These are phyloP conservation scores for Amanita exitialis DNA, from an alignment of 768 basidiomycete genomes.

Conservation along the genomic window DNA sequence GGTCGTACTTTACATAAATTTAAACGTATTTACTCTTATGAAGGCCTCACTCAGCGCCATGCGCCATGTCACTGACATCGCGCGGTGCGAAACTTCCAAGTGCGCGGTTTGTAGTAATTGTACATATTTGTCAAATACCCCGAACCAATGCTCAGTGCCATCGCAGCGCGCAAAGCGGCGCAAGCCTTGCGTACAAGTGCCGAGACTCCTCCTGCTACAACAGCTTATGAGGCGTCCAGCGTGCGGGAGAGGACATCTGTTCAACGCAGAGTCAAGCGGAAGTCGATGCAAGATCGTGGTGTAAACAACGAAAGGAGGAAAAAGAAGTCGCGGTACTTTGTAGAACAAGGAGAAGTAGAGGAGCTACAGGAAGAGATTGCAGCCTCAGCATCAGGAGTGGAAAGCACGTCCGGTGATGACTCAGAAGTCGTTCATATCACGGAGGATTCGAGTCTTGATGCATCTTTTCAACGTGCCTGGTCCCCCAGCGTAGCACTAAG, in stretches of 20 bases:
- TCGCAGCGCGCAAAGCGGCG: constrained; percentile 63
- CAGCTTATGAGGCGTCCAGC: not conserved
- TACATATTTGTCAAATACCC: constrained; percentile 7
- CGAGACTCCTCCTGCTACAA: not conserved
- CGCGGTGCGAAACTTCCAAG: too few relatives aligned
- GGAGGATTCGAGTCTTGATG: constrained; percentile 5
- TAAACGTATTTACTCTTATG: too few relatives aligned
- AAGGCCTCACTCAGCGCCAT: too few relatives aligned
- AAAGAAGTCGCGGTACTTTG: constrained; percentile 25
- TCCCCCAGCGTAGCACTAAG: constrained; percentile 45
- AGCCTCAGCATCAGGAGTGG: constrained; percentile 26
- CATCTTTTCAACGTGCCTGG: constrained; percentile 31
- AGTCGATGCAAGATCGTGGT: not conserved
- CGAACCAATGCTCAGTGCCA: constrained; percentile 73
- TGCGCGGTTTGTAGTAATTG: not conserved
- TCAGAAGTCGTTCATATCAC: constrained; percentile 10
- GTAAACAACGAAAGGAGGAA: constrained; percentile 1
- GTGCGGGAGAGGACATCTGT: not conserved
- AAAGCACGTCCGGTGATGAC: constrained; percentile 19
- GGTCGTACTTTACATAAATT: too few relatives aligned
- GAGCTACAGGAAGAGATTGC: constrained; percentile 26
- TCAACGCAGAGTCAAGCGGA: not conserved
- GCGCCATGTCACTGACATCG: too few relatives aligned
- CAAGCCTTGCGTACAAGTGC: constrained; percentile 14
- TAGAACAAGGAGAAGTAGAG: constrained; percentile 19